A percentile compares a stretch with the other conserved stretches of the same genome.
These are phyloP conservation scores for Crithidia sp. DNA, from an alignment of 208 protist species.

Conservation along the genomic window DNA sequence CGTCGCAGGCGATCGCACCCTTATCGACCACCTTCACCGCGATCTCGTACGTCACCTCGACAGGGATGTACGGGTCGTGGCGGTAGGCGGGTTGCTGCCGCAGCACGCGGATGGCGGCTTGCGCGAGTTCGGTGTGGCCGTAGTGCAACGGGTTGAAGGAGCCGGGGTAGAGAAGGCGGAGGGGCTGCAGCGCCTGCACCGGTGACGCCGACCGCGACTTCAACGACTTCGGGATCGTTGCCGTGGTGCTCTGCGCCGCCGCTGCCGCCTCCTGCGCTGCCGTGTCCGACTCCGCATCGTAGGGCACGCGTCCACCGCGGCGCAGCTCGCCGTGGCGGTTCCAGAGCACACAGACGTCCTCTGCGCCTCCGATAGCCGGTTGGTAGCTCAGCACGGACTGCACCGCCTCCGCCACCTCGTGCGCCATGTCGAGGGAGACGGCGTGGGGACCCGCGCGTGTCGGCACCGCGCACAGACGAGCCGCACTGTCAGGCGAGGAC, in stretches of 20 bases:
- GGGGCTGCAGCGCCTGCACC: not conserved
- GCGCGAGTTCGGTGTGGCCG: constrained; percentile 76
- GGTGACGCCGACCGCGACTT: not conserved
- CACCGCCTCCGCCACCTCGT: constrained; percentile 12
- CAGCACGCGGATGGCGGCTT: constrained; percentile 38
- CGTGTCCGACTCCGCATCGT: constrained; percentile 6
- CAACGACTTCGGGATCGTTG: not conserved
- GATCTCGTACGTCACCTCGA: constrained; percentile 75
- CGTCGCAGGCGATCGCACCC: constrained; percentile 31
- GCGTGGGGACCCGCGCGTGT: constrained; percentile 8
- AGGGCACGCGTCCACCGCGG: constrained; percentile 5
- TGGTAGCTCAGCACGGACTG: constrained; percentile 15
- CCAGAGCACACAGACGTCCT: constrained; percentile 44
- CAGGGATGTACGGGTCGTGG: constrained; percentile 5
- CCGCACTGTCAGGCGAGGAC: not conserved
- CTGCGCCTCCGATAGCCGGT: not conserved
- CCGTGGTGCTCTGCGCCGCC: too few species aligned
- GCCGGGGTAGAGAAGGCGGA: constrained; percentile 70
- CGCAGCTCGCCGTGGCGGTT: constrained; percentile 66
- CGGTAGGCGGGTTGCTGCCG: constrained; percentile 10
- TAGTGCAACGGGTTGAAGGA: constrained; percentile 82
- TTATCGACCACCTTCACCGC: constrained; percentile 67
- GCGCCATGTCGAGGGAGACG: constrained; percentile 9
- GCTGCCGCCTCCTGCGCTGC: too few species aligned
- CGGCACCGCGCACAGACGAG: constrained; percentile 21